These are phyloP conservation scores for Trametes elegans DNA, from an alignment of 768 basidiomycete species.

Conservation along the genomic window DNA sequence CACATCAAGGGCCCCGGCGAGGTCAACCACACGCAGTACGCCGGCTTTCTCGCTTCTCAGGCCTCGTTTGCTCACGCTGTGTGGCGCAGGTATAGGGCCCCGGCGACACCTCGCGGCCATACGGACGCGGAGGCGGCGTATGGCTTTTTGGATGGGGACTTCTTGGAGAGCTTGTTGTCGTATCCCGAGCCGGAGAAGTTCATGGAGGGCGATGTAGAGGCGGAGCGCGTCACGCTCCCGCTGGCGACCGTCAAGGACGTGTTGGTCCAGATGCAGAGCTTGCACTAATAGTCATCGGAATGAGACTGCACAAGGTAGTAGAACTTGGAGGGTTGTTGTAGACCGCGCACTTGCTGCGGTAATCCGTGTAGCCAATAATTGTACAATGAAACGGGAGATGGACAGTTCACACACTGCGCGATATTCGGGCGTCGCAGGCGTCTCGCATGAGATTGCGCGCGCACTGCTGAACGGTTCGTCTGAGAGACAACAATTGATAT, in stretches of 20 bases:
- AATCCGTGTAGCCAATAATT: no score
- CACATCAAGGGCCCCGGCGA: conserved; percentile 53
- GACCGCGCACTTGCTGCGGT: no score
- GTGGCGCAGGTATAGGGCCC: conserved; percentile 63
- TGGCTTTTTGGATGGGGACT: conserved; percentile 89
- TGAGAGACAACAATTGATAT: not conserved
- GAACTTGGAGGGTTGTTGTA: not conserved
- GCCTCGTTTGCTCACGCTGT: not conserved
- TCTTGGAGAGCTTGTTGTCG: conserved; percentile 66
- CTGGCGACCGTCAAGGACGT: conserved; percentile 39
- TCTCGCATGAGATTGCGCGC: no score
- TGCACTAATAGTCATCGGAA: conserved; percentile 35
- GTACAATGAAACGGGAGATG: no score
- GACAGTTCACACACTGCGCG: no score
- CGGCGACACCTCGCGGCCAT: conserved; percentile 52
- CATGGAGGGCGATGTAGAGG: conserved; percentile 53
- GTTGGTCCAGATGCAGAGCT: conserved; percentile 41
- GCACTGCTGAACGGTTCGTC: no score
- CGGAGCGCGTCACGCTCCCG: conserved; percentile 53
- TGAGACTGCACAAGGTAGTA: not conserved
- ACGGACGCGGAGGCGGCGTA: conserved; percentile 55
- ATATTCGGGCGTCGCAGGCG: no score
- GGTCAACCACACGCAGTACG: conserved; percentile 60
- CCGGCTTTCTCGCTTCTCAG: not conserved
- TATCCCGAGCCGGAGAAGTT: conserved; percentile 45